Conservation (phyloP, 805 yeast species). For the Starmerella powellii region DNA sequence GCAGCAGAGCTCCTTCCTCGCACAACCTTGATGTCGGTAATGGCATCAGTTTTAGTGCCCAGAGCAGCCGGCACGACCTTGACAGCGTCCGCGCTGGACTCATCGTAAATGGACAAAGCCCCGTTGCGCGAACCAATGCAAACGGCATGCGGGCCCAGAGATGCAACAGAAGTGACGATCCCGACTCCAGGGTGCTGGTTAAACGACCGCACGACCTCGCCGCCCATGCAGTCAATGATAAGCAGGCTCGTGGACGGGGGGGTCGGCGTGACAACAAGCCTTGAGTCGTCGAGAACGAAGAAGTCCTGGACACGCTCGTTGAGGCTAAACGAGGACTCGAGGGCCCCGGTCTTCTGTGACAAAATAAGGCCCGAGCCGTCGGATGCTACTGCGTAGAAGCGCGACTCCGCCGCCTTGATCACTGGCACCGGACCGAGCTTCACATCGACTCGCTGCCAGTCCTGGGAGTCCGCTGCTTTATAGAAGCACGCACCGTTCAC, state of each 20-base stretch:
- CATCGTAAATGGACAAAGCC: neutral
- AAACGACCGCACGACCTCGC: neutral
- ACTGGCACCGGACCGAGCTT: constrained; percentile 7
- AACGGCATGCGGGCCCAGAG: neutral
- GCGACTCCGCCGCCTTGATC: constrained; percentile 2
- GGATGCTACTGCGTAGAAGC: constrained; percentile 3
- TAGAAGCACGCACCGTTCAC: neutral
- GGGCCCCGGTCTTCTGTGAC: neutral
- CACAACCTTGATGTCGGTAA: constrained; percentile 21
- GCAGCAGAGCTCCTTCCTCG: too few relatives aligned
- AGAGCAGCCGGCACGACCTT: constrained; percentile 6
- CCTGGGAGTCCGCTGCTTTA: neutral
- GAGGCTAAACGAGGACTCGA: neutral
- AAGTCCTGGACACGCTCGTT: constrained; percentile 8
- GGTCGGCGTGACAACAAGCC: neutral
- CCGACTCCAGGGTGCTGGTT: neutral
- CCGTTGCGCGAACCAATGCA: constrained; percentile 16
- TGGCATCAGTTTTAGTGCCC: constrained; percentile 21
- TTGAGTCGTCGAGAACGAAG: neutral
- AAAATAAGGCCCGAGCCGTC: constrained; percentile 5
- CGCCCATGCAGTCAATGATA: neutral
- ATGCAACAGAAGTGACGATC: neutral
- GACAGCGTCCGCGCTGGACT: neutral
- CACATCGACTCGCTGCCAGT: neutral
- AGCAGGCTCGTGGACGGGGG: neutral